Evolutionary conservation across 2,329 filamentous ascomycete species (phyloP).

Genomic region (Zymoseptoria ardabiliae): DNA sequence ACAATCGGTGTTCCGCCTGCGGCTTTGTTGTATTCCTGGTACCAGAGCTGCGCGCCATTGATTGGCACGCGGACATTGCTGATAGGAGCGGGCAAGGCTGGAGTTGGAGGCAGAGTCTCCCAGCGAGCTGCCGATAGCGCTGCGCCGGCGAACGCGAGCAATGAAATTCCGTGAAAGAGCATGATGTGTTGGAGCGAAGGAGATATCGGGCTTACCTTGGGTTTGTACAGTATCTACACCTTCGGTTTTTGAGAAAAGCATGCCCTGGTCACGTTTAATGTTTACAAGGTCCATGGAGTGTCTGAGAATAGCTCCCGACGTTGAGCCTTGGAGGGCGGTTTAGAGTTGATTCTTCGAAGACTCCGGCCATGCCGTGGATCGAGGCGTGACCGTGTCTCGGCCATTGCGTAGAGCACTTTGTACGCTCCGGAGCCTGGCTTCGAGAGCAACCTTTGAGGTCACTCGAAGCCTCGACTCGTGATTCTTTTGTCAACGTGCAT

Average conservation of each 20-base stretch:
- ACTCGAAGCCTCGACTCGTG: too few relatives aligned
- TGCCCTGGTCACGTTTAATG: not conserved
- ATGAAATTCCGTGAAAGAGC: constrained; percentile 1
- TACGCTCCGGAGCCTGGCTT: too few relatives aligned
- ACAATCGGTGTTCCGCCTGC: constrained; percentile 32
- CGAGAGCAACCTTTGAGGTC: not conserved
- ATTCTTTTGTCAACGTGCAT: too few relatives aligned
- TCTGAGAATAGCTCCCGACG: not conserved
- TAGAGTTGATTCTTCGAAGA: not conserved
- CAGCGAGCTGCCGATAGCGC: constrained; percentile 5
- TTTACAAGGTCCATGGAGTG: not conserved
- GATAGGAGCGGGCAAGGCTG: constrained; percentile 31
- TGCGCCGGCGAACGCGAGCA: constrained; percentile 2
- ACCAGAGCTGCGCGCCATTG: constrained; percentile 37
- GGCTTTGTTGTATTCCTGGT: constrained; percentile 36
- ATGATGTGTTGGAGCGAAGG: not conserved
- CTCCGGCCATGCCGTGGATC: not conserved
- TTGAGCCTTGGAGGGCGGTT: not conserved
- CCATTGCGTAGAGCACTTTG: too few relatives aligned
- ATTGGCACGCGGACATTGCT: constrained; percentile 30
- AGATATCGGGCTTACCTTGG: not conserved
- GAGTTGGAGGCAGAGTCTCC: constrained; percentile 33
- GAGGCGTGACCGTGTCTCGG: too few relatives aligned
- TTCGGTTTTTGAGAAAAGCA: not conserved
- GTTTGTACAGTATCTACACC: not conserved